Base-by-base conservation (phyloP, 306 rosid species). In the Fagus sylvatica region DNA sequence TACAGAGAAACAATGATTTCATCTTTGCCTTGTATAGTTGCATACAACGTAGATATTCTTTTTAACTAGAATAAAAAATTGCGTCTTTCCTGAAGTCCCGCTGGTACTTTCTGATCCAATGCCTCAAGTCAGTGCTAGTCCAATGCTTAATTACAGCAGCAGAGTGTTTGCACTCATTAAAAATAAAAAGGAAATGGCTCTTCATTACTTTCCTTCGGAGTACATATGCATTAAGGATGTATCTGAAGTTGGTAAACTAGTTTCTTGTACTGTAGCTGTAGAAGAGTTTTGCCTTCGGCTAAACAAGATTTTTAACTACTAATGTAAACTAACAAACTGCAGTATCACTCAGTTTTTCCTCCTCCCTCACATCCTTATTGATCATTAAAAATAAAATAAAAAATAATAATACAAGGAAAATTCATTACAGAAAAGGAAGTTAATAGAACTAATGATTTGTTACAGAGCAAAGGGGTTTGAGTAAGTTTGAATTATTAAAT, bases 401-500 rank as follows among this genome's bases (percentile, higher is more conserved):
- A 22, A 41, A n/a, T 53, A 55, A 13, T 36, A 16, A 57, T 30
- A 81, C 55, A 4, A 66, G 53, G 71, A 56, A 86, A 56, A n/a
- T 42, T 65, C 80, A 75, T 84, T 79, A 76, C 87, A 69, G n/a
- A 54, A 70, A 55, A 40, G 77, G 75, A 57, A 73, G 40, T n/a
- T 61, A 49, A 66, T 56, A 59, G 51, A 53, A 15, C 37, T 64
- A 54, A 80, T 79, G 67, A 73, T 78, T 41, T 42, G 78, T 76
- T 81, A 77, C 74, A 78, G 60, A 53, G 79, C 42, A 65, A 32
- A 74, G 62, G 67, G 83, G 73, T 33, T 80, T 69, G 80, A 37
- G 46, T 77, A 64, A 59, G 19, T 54, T 51, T 61, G 77, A 75
- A 75, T 59, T 33, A 64, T 80, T 74, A 46, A 80, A 74, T 61